Conservation (phyloP, 352 stramenopile species). For the Phytophthora fragariae region DNA sequence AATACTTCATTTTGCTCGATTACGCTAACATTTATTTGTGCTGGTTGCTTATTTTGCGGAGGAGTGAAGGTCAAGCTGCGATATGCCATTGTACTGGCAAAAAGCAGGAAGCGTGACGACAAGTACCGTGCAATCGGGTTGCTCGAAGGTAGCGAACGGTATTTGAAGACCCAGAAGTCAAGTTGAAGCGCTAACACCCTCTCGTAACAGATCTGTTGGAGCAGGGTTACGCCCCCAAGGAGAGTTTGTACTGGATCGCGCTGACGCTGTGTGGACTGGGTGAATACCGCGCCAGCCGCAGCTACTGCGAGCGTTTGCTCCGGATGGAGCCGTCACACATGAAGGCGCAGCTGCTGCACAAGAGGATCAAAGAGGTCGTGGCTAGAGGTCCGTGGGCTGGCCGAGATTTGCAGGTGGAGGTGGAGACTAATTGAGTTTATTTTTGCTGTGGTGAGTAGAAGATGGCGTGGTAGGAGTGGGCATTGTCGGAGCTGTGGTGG, state of each 20-base stretch:
- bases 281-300: slow-evolving; percentile 74
- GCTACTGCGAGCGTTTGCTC: slow-evolving; percentile 79
- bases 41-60: neutral
- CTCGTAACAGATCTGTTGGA: slow-evolving; percentile 65
- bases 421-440: slow-evolving; percentile 6
- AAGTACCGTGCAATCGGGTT: slow-evolving; percentile 77
- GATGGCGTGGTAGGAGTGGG: slow-evolving; percentile 74
- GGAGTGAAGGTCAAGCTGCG: slow-evolving; percentile 65
- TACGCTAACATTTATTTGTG: slow-evolving; percentile 21
- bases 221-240: slow-evolving; percentile 54
- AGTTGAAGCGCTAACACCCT: slow-evolving; percentile 5
- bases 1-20: neutral
- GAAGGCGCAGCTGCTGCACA: slow-evolving; percentile 76
- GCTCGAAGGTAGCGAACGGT: slow-evolving; percentile 58
- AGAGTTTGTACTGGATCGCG: slow-evolving; percentile 86
- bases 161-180: neutral
- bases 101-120: slow-evolving; percentile 84
- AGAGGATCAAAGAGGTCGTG: slow-evolving; percentile 78
- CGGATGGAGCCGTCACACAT: slow-evolving; percentile 75
- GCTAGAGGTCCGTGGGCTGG: slow-evolving; percentile 46
- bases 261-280: slow-evolving; percentile 73
- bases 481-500: slow-evolving; percentile 74
- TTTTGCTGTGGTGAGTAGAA: slow-evolving; percentile 31
- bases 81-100: slow-evolving; percentile 76
- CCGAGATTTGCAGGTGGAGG: neutral